Conservation (phyloP, 108 stramenopile species). For the Chaetoceros muelleri region DNA sequence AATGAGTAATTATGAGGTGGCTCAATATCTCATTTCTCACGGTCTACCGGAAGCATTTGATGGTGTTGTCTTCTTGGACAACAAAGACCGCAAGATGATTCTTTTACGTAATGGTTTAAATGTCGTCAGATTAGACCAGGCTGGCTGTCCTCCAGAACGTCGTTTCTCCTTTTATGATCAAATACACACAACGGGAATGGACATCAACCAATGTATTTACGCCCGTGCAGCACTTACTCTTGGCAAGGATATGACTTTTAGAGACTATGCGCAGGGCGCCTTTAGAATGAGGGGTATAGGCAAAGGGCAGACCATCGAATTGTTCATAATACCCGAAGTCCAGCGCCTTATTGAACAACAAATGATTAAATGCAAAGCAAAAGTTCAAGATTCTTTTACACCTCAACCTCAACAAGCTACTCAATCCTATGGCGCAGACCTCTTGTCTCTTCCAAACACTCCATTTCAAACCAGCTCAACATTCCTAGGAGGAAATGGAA, state of each 20-base stretch:
- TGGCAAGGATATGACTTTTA: conserved; percentile 96
- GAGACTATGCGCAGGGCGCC: conserved; percentile 96
- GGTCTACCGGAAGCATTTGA: conserved; percentile 70
- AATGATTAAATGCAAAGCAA: conserved; percentile 33
- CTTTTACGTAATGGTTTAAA: conserved; percentile 75
- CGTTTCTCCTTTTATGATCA: conserved; percentile 97
- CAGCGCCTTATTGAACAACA: conserved; percentile 64
- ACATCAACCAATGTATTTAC: conserved; percentile 90
- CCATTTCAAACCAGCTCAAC: conserved; percentile 11
- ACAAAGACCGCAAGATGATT: conserved; percentile 92
- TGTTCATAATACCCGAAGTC: conserved; percentile 90
- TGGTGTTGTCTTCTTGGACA: conserved; percentile 93
- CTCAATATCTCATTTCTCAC: conserved; percentile 72
- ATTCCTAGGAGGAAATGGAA: conserved; percentile 11
- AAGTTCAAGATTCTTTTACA: conserved; percentile 15
- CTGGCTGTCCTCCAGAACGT: conserved; percentile 73
- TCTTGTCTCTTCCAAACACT: conserved; percentile 34
- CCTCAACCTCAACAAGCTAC: conserved; percentile 9
- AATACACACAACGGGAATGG: conserved; percentile 98
- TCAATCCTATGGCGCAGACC: conserved; percentile 31
- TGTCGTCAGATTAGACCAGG: conserved; percentile 72
- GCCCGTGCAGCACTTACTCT: conserved; percentile 87
- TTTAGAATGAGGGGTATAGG: conserved; percentile 96
- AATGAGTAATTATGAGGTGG: conserved; percentile 92
- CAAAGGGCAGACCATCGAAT: conserved; percentile 84